Evolutionary conservation across 345 rosid genomes (phyloP).

Genomic region (Ceriops zippeliana): DNA sequence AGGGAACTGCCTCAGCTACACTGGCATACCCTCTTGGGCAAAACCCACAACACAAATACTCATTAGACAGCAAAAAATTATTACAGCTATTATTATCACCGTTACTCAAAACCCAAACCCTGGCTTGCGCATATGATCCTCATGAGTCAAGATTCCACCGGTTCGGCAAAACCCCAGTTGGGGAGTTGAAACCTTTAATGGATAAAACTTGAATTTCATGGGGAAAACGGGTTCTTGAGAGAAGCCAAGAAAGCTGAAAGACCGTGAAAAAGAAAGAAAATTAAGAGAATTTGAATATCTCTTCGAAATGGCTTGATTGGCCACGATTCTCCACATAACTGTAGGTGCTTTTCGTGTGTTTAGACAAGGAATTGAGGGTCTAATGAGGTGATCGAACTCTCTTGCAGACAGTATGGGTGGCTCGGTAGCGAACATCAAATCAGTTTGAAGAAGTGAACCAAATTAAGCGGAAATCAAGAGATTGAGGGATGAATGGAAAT

Average conservation of each 20-base stretch:
- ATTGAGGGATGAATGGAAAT: not conserved
- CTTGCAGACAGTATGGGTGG: constrained; percentile 35
- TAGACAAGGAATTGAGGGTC: constrained; percentile 19
- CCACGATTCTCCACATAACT: constrained; percentile 75
- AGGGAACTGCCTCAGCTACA: constrained; percentile 78
- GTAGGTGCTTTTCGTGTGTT: constrained; percentile 28
- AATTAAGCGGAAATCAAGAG: constrained; percentile 1
- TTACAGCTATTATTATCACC: constrained; percentile 10
- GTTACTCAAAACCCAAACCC: constrained; percentile 28
- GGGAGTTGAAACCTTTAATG: constrained; percentile 14
- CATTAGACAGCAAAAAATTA: not conserved
- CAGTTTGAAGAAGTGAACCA: not conserved
- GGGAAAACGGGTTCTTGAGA: constrained; percentile 30
- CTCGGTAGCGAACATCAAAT: constrained; percentile 60
- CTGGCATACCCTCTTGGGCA: constrained; percentile 53
- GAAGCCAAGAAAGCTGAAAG: constrained; percentile 34
- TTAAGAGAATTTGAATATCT: constrained; percentile 23
- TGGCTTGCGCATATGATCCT: constrained; percentile 33
- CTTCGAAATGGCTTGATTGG: constrained; percentile 49
- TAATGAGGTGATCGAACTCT: constrained; percentile 29
- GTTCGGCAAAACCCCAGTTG: constrained; percentile 26
- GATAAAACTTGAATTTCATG: constrained; percentile 19
- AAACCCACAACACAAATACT: constrained; percentile 33
- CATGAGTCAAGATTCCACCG: constrained; percentile 33
- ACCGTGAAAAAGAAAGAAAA: constrained; percentile 20